A percentile compares a stretch with the other conserved stretches of the same genome.
These are phyloP conservation scores for Microdochium paspali DNA, from an alignment of 2,329 filamentous ascomycete genomes.

Conservation along the genomic window DNA sequence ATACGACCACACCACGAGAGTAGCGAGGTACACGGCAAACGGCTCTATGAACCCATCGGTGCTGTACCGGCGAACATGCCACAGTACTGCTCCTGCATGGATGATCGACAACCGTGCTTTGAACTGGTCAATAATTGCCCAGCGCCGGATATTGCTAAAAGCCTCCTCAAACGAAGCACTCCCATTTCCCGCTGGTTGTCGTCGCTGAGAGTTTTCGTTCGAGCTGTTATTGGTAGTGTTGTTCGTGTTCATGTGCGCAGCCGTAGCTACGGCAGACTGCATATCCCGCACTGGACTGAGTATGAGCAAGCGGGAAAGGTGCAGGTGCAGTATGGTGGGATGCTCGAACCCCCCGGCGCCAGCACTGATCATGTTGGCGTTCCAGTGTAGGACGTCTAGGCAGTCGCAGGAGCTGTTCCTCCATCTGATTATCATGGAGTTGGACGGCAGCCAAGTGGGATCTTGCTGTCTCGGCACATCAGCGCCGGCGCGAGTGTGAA, in stretches of 20 bases:
- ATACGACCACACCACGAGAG: conserved; percentile 29
- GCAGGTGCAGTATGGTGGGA: conserved; percentile 44
- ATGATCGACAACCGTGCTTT: conserved; percentile 34
- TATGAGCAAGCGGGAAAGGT: conserved; percentile 41
- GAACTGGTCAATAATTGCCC: conserved; percentile 20
- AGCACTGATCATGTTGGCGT: conserved; percentile 41
- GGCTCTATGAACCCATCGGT: conserved; percentile 28
- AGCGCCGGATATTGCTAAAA: conserved; percentile 3
- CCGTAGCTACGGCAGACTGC: conserved; percentile 21
- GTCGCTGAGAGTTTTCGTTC: too few relatives aligned
- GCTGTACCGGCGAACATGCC: conserved; percentile 35
- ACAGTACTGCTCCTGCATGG: conserved; percentile 33
- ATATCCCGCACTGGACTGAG: conserved; percentile 38
- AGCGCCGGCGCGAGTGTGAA: conserved; percentile 3
- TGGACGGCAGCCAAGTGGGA: neutral
- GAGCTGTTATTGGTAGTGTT: too few relatives aligned
- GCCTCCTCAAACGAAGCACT: neutral
- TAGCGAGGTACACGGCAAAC: conserved; percentile 24
- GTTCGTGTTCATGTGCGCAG: neutral
- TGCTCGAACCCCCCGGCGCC: conserved; percentile 40
- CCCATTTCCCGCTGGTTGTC: too few relatives aligned
- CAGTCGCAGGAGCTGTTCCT: conserved; percentile 34
- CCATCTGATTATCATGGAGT: conserved; percentile 19
- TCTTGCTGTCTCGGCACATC: neutral
- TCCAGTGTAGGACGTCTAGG: conserved; percentile 48